Conservation (phyloP, 1,284 basidiomycete genomes). For the Apiotrichum akiyoshidainum region DNA sequence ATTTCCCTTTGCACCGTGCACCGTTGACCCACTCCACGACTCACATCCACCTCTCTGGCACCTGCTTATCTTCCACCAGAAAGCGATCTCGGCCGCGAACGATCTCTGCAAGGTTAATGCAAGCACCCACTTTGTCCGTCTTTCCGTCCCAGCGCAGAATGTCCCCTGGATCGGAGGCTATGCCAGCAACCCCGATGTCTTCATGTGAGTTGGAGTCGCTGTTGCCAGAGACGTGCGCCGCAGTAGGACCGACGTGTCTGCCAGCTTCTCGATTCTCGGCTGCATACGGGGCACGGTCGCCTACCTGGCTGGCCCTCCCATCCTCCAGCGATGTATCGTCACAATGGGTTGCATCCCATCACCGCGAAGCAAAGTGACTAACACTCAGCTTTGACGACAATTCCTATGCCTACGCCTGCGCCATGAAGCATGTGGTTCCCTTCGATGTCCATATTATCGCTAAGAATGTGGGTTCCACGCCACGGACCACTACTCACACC, state of each 20-base stretch:
- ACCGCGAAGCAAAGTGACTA: not conserved
- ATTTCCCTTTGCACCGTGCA: too few relatives aligned
- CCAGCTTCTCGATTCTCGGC: too few relatives aligned
- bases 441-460: conserved; percentile 38
- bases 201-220: conserved; percentile 30
- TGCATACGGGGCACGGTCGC: too few relatives aligned
- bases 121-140: conserved; percentile 33
- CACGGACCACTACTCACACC: not conserved
- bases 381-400: conserved; percentile 39
- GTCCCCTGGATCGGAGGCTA: conserved; percentile 39
- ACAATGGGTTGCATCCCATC: too few relatives aligned
- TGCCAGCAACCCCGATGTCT: conserved; percentile 29
- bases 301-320: too few relatives aligned
- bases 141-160: conserved; percentile 32
- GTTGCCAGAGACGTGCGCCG: not conserved
- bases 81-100: conserved; percentile 34
- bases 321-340: too few relatives aligned
- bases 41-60: not conserved
- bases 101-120: conserved; percentile 31
- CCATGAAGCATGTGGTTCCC: conserved; percentile 40
- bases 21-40: not conserved
- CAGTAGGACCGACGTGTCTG: too few relatives aligned
- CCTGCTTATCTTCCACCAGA: conserved; percentile 21
- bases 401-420: conserved; percentile 46
- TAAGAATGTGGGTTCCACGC: conserved; percentile 33